phyloP scores from a whole-genome alignment of 2,329 filamentous ascomycete species.

The Venturia asperata region DNA sequence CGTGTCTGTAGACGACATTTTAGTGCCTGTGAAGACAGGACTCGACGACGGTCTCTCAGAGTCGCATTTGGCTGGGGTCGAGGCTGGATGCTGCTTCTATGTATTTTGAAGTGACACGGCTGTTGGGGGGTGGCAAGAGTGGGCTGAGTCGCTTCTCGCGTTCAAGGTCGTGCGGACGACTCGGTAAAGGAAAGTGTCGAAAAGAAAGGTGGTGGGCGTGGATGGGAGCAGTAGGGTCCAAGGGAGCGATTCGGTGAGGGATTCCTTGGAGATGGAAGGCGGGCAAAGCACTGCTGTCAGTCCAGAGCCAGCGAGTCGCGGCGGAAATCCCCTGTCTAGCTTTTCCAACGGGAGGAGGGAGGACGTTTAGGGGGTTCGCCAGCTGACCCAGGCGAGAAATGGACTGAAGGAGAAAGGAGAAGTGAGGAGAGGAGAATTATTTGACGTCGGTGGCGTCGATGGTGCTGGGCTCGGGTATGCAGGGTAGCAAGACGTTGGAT shows the following conservation, averaged over 20 bases:
- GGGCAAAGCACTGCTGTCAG: neutral
- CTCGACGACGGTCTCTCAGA: neutral
- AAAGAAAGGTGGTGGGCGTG: neutral
- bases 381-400: neutral
- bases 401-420: no score
- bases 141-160: neutral
- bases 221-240: neutral
- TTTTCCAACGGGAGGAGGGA: slow-evolving; percentile 1
- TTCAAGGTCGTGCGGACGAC: neutral
- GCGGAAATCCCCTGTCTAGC: slow-evolving; percentile 1
- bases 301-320: neutral
- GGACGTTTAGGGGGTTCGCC: neutral
- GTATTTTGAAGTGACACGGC: neutral
- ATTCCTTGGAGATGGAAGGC: neutral
- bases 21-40: neutral
- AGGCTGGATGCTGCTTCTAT: neutral
- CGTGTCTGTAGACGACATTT: slow-evolving; percentile 25
- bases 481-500: neutral
- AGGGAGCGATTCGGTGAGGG: neutral
- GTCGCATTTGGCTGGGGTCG: neutral
- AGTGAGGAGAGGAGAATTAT: neutral
- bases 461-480: neutral
- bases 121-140: neutral
- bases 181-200: neutral
- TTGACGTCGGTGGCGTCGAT: slow-evolving; percentile 8